phyloP scores from a whole-genome alignment of 768 basidiomycete species.

The Podaxis carcinomalis region DNA sequence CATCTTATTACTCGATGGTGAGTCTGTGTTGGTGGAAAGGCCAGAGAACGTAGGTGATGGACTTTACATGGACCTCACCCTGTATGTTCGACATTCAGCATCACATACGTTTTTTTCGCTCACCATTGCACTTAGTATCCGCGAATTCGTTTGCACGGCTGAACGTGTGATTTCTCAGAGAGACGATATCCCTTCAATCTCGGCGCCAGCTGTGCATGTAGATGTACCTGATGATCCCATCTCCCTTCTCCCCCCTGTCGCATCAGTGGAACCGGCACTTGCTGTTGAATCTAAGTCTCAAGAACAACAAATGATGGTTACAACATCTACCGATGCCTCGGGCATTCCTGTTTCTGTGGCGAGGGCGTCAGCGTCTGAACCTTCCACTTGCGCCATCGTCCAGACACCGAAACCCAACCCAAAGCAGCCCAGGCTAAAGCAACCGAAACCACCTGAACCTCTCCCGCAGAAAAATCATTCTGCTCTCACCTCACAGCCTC shows the following conservation, averaged over 20 bases:
- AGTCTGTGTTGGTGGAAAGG: neutral
- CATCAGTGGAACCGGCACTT: neutral
- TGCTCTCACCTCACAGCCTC: neutral
- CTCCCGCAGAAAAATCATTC: neutral
- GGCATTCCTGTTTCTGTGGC: neutral
- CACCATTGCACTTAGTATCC: neutral
- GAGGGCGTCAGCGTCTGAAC: neutral
- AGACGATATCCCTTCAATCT: neutral
- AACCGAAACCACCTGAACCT: neutral
- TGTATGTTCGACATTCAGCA: neutral
- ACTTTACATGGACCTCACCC: slow-evolving; percentile 3
- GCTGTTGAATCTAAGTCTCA: neutral
- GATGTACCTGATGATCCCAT: neutral
- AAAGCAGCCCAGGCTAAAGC: neutral
- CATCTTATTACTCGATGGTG: slow-evolving; percentile 1
- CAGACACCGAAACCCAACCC: neutral
- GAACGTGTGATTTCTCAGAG: neutral
- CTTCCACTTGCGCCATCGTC: neutral
- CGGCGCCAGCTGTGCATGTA: neutral
- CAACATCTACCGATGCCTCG: neutral
- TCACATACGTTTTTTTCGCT: neutral
- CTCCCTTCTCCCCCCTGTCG: neutral
- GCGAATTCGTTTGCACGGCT: neutral
- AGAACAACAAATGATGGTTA: neutral
- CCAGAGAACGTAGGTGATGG: neutral